These are phyloP conservation scores for Beauveria asiatica DNA, from an alignment of 2,329 filamentous ascomycete genomes.

Conservation along the genomic window DNA sequence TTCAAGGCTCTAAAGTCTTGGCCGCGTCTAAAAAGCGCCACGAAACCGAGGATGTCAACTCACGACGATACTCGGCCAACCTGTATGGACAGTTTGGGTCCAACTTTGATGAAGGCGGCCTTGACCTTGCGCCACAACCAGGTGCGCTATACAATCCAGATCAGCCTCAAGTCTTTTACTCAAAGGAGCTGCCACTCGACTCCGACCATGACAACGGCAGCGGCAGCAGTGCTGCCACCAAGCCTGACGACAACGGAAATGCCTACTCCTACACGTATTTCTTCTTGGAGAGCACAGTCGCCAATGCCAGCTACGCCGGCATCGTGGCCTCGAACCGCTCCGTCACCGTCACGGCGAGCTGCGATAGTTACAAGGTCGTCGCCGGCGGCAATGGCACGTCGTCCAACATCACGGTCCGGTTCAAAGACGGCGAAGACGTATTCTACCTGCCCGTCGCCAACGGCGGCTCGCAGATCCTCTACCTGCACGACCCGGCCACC, in stretches of 20 bases:
- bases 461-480: slow-evolving; percentile 28
- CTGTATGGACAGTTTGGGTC: slow-evolving; percentile 30
- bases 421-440: slow-evolving; percentile 12
- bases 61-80: slow-evolving; percentile 8
- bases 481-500: slow-evolving; percentile 22
- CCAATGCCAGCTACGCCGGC: slow-evolving; percentile 12
- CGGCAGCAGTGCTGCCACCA: background rate
- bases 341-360: slow-evolving; percentile 22
- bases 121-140: slow-evolving; percentile 19
- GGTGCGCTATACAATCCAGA: slow-evolving; percentile 24
- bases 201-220: background rate
- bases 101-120: slow-evolving; percentile 17
- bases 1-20: slow-evolving; percentile 25
- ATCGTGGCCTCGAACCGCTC: slow-evolving; percentile 26
- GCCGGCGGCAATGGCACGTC: slow-evolving; percentile 23
- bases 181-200: background rate
- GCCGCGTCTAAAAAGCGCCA: slow-evolving; percentile 29
- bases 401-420: slow-evolving; percentile 20
- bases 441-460: slow-evolving; percentile 20
- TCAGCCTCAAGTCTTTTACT: slow-evolving; percentile 26
- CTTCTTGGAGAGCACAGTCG: slow-evolving; percentile 5
- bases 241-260: slow-evolving; percentile 13
- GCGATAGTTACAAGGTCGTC: slow-evolving; percentile 23
- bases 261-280: slow-evolving; percentile 3
- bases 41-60: slow-evolving; percentile 11